Base-by-base conservation (phyloP, 2,329 filamentous ascomycete species). In the Penicillium glabrum region DNA sequence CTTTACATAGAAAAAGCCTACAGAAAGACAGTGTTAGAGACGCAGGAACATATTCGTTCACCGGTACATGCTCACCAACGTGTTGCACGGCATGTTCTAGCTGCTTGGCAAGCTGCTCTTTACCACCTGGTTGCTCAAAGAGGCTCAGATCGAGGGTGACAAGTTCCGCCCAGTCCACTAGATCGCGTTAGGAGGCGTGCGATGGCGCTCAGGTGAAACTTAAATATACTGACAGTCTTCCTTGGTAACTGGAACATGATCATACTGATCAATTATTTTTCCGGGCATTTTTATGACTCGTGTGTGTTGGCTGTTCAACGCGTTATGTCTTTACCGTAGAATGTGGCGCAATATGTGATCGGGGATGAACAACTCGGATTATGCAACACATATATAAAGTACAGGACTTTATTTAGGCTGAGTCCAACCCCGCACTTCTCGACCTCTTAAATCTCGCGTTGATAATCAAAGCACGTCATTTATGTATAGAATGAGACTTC, bases 1-100 rank as follows among this genome's bases (percentile, higher is more conserved):
- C 57, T 81, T 82, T 21, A 87, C 80, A 59, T 87, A 86, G 72
- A 87, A 88, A 73, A 87, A 84, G 0, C 84, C 82, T 61, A 5
- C 13, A 35, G 3, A 11, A 16, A 21, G 16, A 14, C 13, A 41
- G 46, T 16, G 2, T 26, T 16, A 41, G 27, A 2, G 9, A 27
- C n/a, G 9, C 9, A 23, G 7, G 1, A 39, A 19, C 5, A 33
- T 1, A 23, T 37, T 16, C 19, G 2, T 16, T 16, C 13, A 35
- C 26, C 19, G 4, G n/a, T 5, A 10, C 7, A 14, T 59, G 60
- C 67, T 54, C 11, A 72, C 71, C 70, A 21, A 80, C 76, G 35
- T 79, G 72, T 31, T 78, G 74, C 9, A 83, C 80, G 2, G 83
- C 83, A 51, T 85, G 80, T 21, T 81, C 77, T 1, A 87, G 75